Evolutionary conservation across 2,329 filamentous ascomycete species (phyloP), one percentile per base, ranked within the genome.

Genomic region (Cytospora piceae): DNA sequence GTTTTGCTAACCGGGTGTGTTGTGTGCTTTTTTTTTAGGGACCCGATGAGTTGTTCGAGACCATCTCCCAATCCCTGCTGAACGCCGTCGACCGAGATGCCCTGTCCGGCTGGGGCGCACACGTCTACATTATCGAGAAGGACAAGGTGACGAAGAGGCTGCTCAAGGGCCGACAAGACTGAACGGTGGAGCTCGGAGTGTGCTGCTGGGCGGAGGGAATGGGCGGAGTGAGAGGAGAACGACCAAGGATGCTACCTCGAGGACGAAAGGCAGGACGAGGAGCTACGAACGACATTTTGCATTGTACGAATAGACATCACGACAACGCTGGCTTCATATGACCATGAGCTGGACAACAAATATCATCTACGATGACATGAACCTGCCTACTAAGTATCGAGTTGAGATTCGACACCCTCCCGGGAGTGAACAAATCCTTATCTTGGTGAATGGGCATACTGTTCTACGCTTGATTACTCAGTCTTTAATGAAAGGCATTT

Each of bases 71-170:
- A 82, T 89, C 94, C 61, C 85, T 99, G 67, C 85, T 99, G 72
- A 98, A 96, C 80, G 95, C 95, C 67, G 92, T 98, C 66, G 95
- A 99, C 80, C 87, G 95, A 81, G 95, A 99, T 80, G 95, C 95
- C 61, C 85, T 99, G 70, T 97, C 94, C 46, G 95, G 95, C 70
- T 98, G 95, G 95, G 95, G 95, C 77, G 95, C 95, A 49, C 93
- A 99, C 77, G 95, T 99, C 73, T 99, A 98, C 83, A 96, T 99
- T 76, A 96, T 99, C 79, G 95, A 98, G 85, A 99, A 99, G 87
- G 94, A 97, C 83, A 98, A 98, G 91, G 92, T 99, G 70, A 98
- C 95, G 75, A 97, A 98, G 90, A 87, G 95, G 78, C 88, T 99
- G 88, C 84, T 99, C 79, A 98, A 98, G 88, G 94, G 94, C 77